Evolutionary conservation across 2,329 filamentous ascomycete genomes (phyloP).

Genomic region (Ceratocystiopsis sp.): DNA sequence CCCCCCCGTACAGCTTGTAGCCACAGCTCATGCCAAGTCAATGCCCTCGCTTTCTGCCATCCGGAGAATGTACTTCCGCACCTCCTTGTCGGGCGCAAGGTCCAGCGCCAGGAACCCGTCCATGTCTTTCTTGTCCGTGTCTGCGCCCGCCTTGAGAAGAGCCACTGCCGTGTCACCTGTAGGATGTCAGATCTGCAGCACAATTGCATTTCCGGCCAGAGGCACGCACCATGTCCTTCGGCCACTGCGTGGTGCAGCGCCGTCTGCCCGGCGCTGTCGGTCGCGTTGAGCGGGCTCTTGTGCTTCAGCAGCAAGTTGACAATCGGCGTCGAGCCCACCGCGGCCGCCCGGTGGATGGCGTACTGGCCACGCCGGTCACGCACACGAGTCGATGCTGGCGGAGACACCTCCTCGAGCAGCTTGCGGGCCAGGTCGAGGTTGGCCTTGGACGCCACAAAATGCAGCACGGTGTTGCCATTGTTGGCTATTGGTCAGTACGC

Average conservation of each 20-base stretch:
- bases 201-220: neutral
- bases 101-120: conserved; percentile 61
- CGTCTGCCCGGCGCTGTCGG: conserved; percentile 69
- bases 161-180: conserved; percentile 64
- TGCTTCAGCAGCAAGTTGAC: conserved; percentile 62
- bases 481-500: conserved; percentile 5
- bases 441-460: conserved; percentile 81
- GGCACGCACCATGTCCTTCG: conserved; percentile 46
- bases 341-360: conserved; percentile 78
- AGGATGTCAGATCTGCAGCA: neutral
- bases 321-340: conserved; percentile 78
- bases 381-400: conserved; percentile 55
- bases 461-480: conserved; percentile 53
- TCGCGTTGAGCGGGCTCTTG: conserved; percentile 65
- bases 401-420: conserved; percentile 49
- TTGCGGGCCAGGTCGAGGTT: conserved; percentile 67
- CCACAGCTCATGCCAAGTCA: conserved; percentile 22
- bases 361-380: conserved; percentile 82
- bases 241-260: conserved; percentile 77
- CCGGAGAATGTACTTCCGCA: conserved; percentile 59
- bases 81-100: conserved; percentile 71
- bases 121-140: conserved; percentile 56
- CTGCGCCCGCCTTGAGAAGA: conserved; percentile 70
- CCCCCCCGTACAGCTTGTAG: no score
- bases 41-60: conserved; percentile 75